Conservation (phyloP, 495 filamentous ascomycete species). For the Xylaria cubensis region DNA sequence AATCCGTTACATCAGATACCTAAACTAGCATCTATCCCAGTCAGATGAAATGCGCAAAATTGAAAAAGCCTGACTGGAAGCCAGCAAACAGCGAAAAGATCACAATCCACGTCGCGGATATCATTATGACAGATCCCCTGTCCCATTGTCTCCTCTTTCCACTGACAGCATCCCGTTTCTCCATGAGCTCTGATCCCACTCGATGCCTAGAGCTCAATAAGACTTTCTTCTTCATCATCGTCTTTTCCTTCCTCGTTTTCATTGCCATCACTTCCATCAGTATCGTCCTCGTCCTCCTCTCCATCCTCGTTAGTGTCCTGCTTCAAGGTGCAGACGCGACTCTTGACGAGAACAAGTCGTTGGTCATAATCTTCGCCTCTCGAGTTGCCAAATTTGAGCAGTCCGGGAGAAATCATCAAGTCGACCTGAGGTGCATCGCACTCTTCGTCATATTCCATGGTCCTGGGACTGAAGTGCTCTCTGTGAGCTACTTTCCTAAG, state of each 20-base stretch:
- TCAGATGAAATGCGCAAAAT: neutral
- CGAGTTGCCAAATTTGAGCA: conserved; percentile 8
- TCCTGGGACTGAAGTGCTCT: neutral
- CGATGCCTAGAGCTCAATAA: conserved; percentile 9
- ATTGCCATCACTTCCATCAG: too few species aligned
- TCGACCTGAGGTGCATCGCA: conserved; percentile 17
- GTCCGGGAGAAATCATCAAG: conserved; percentile 16
- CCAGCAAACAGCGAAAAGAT: neutral
- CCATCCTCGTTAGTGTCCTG: neutral
- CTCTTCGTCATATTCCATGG: conserved; percentile 15
- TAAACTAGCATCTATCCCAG: neutral
- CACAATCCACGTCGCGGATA: neutral
- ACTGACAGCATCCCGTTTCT: neutral
- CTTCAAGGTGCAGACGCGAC: conserved; percentile 1
- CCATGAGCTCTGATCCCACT: neutral
- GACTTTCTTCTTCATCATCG: neutral
- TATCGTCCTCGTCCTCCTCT: neutral
- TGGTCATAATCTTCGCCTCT: conserved; percentile 12
- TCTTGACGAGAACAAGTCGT: conserved; percentile 12
- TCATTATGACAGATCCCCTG: neutral
- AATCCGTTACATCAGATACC: neutral
- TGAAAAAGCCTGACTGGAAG: neutral
- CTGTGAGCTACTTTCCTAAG: neutral
- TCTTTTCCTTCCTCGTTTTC: neutral
- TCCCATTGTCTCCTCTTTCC: neutral